phyloP scores from a whole-genome alignment of 1,139 yeast species.

The Debaryomycetaceae sp. region DNA sequence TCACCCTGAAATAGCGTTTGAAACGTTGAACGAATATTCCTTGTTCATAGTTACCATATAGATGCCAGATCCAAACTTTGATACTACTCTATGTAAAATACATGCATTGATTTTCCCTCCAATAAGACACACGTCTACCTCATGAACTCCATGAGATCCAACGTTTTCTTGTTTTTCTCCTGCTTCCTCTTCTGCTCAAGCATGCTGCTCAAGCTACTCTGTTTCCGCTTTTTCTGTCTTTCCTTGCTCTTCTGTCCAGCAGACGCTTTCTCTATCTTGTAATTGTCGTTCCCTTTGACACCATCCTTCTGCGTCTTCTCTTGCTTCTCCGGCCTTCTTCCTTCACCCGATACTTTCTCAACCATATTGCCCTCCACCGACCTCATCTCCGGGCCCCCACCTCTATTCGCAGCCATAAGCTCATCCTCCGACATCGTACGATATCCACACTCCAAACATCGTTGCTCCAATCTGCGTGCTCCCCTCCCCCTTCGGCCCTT shows the following conservation, averaged over 20 bases:
- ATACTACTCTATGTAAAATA: neutral
- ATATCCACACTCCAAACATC: slow-evolving; percentile 8
- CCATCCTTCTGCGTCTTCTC: neutral
- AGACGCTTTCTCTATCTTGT: neutral
- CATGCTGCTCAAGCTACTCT: slow-evolving; percentile 32
- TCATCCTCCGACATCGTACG: neutral
- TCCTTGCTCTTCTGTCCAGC: slow-evolving; percentile 12
- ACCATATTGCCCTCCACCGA: neutral
- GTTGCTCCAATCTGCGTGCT: slow-evolving; percentile 8
- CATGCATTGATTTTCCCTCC: neutral
- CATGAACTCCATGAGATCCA: slow-evolving; percentile 52
- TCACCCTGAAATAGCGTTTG: neutral
- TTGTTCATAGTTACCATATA: neutral
- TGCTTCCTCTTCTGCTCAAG: slow-evolving; percentile 42
- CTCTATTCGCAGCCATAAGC: slow-evolving; percentile 3
- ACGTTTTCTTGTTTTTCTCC: slow-evolving; percentile 23
- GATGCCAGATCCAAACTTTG: neutral
- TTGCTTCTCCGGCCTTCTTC: neutral
- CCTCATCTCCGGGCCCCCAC: slow-evolving; percentile 3
- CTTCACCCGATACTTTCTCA: neutral
- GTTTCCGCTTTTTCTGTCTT: slow-evolving; percentile 29
- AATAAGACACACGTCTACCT: slow-evolving; percentile 9
- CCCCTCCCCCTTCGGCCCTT: slow-evolving; percentile 6
- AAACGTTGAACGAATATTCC: neutral
- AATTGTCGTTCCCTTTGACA: neutral